Conservation (phyloP, 139 green algal genomes). For the Micromonas pusilla region DNA sequence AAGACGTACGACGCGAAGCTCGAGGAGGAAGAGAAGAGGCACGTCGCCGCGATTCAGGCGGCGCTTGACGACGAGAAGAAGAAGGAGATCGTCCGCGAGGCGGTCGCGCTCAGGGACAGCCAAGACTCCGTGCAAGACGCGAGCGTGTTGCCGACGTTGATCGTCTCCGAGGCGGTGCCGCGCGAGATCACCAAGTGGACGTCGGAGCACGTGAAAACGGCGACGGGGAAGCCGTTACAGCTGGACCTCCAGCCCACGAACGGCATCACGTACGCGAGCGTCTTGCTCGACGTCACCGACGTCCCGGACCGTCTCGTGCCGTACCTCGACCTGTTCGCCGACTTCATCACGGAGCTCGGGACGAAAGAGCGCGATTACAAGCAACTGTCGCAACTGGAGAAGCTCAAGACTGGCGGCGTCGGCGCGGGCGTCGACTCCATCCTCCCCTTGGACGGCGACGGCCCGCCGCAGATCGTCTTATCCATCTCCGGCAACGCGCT, state of each 20-base stretch:
- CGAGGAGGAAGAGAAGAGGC: constrained; percentile 27
- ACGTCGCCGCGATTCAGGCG: constrained; percentile 11
- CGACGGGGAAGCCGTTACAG: constrained; percentile 7
- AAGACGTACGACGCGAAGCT: constrained; percentile 31
- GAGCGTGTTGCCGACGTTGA: constrained; percentile 16
- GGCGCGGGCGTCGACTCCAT: background rate
- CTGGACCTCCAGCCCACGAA: constrained; percentile 32
- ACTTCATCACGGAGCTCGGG: constrained; percentile 25
- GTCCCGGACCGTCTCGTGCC: constrained; percentile 25
- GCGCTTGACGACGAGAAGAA: constrained; percentile 27
- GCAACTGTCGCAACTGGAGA: constrained; percentile 19
- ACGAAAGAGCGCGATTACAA: constrained; percentile 16
- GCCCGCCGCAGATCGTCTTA: background rate
- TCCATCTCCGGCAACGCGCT: constrained; percentile 11
- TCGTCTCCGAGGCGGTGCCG: constrained; percentile 11
- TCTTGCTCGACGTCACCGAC: background rate
- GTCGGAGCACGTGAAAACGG: background rate
- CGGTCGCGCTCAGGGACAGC: background rate
- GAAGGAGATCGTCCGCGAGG: constrained; percentile 22
- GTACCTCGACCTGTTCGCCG: constrained; percentile 30
- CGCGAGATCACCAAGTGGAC: constrained; percentile 4
- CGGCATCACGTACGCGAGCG: constrained; percentile 16
- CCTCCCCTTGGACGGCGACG: background rate
- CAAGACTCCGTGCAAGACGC: constrained; percentile 20
- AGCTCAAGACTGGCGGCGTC: constrained; percentile 22